Evolutionary conservation across 2,329 filamentous ascomycete species (phyloP).

Genomic region (Aulographum hederae): DNA sequence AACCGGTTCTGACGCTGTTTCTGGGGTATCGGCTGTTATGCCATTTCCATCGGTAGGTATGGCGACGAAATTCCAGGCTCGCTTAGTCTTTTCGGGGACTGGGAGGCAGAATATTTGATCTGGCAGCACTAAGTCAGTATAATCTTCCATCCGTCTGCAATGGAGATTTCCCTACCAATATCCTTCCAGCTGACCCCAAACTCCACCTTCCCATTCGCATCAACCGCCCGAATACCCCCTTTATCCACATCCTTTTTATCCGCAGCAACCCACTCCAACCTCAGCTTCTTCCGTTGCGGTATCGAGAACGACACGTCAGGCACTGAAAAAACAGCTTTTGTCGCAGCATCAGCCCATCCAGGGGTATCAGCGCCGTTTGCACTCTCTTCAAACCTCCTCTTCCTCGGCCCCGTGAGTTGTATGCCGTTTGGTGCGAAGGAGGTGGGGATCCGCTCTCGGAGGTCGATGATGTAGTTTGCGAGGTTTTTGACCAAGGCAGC

Average conservation of each 20-base stretch:
- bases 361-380: slow-evolving; percentile 4
- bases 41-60: slow-evolving; percentile 34
- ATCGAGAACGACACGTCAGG: slow-evolving; percentile 40
- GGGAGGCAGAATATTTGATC: slow-evolving; percentile 43
- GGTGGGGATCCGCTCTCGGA: background rate
- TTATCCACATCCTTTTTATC: slow-evolving; percentile 10
- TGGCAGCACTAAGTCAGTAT: slow-evolving; percentile 6
- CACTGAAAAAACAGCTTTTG: slow-evolving; percentile 14
- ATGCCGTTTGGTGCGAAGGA: slow-evolving; percentile 6
- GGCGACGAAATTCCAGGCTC: slow-evolving; percentile 44
- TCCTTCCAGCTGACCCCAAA: slow-evolving; percentile 31
- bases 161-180: slow-evolving; percentile 19
- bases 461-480: background rate
- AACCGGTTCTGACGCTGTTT: slow-evolving; percentile 36
- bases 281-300: slow-evolving; percentile 45
- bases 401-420: slow-evolving; percentile 20
- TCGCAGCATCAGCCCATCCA: slow-evolving; percentile 9
- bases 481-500: slow-evolving; percentile 2
- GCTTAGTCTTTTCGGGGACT: slow-evolving; percentile 44
- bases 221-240: slow-evolving; percentile 27
- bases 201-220: slow-evolving; percentile 32
- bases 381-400: slow-evolving; percentile 10
- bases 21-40: slow-evolving; percentile 21
- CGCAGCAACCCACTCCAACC: slow-evolving; percentile 33
- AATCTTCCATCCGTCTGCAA: background rate